Base-by-base conservation (phyloP, 768 basidiomycete species). In the Daedalea quercina region DNA sequence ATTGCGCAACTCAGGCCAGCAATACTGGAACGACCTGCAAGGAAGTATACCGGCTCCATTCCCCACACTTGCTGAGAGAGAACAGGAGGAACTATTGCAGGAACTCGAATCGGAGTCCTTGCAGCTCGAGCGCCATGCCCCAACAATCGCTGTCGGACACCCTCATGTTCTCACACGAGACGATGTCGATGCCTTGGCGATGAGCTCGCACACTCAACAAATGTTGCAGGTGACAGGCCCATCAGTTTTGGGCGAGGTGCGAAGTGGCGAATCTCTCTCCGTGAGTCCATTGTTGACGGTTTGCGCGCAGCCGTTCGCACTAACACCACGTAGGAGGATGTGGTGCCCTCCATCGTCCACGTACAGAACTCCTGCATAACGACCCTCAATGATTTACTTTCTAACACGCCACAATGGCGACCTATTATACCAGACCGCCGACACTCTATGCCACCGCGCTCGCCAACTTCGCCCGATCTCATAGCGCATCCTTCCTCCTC, bases 281-380 rank as follows among this genome's bases (percentile, higher is more conserved):
- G 44, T 44, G 37, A 40, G 37, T 40, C 6, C 28, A 31, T 6
- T 31, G 48, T 22, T 12, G 25, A 33, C 31, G 19, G 4, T 31
- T 47, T 3, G n/a, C 46, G 19, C n/a, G 25, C 20, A n/a, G 15
- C 19, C 15, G 34, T 35, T 17, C 17, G 34, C 9, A 40, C 37
- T 26, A 20, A 43, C 41, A 19, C 11, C 23, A 4, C 19, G 12
- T 44, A 85, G 80, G 75, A 73, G 55, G 81, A 86, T 57, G 69
- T 89, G 33, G 70, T 84, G 59, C 80, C 85, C 9, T 90, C 87
- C n/a, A 83, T 92, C 57, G 71, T 76, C 13, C 76, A 78, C 51
- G 86, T 91, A 28, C 84, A 89, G 60, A 77, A 75, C 54, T 87
- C 86, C 17, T 90, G 86, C 64, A 61, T 91, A 23, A 82, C 82